Evolutionary conservation across 441 rosid species (phyloP), one percentile per base, ranked within the genome.

Genomic region (Capsella rubella): DNA sequence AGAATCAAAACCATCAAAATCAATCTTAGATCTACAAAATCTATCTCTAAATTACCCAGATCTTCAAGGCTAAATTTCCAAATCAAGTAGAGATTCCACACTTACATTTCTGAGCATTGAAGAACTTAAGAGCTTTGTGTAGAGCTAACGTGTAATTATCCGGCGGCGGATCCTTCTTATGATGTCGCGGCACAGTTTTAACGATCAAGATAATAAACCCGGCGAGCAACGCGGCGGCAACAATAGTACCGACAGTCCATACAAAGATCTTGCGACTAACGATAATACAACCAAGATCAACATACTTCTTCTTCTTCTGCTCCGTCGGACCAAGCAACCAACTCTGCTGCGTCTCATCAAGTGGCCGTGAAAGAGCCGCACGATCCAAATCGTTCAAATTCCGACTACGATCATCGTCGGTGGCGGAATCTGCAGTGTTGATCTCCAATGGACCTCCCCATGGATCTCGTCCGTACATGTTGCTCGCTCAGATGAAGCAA

Each of bases 361-460:
- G 78, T 0, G 96, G 95, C 0, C 95, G 82, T 1, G 98, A 78
- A 2, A 87, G 85, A 3, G 98, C 92, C 0, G 97, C 92, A 55
- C 88, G 77, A 80, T 95, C 99, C 5, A 86, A 66, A 66, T 91
- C 99, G 78, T 88, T 87, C 1, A 95, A 80, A 67, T 92, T 95
- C 73, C 99, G 79, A 67, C 97, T 95, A 71, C 97, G 75, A 71
- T 95, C 99, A 54, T 95, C 98, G 85, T 93, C 98, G 37, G 99
- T 93, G 69, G 97, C 99, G 0, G 99, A 95, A 76, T 93, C 99
- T 5, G 94, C 89, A 3, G 96, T 57, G 84, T 92, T 88, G 37
- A 95, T 93, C 87, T 95, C 99, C 60, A 93, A 79, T 0, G 98
- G 96, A 4, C 98, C 99, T 1, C 99, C 96, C 99, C 99, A 95